phyloP scores from a whole-genome alignment of 495 filamentous ascomycete species.

The Penicillium desertorum region DNA sequence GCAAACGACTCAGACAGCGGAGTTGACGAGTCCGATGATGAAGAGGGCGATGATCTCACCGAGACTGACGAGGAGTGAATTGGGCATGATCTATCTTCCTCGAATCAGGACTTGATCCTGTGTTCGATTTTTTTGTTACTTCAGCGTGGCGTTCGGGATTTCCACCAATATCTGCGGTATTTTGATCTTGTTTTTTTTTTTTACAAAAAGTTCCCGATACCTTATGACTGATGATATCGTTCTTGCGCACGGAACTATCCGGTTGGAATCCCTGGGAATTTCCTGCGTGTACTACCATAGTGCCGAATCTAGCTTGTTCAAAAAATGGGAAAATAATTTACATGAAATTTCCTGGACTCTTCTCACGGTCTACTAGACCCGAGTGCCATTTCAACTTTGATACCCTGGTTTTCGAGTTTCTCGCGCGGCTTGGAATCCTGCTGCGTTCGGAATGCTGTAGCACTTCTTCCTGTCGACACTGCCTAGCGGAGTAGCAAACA shows the following conservation, averaged over 20 bases:
- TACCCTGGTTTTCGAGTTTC: constrained; percentile 28
- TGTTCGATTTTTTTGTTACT: constrained; percentile 17
- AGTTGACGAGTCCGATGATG: constrained; percentile 33
- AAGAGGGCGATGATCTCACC: constrained; percentile 35
- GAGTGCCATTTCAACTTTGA: constrained; percentile 28
- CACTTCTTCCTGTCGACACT: constrained; percentile 31
- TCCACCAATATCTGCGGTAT: constrained; percentile 9
- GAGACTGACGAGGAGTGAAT: constrained; percentile 42
- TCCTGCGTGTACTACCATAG: constrained; percentile 9
- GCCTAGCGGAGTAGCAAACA: constrained; percentile 18
- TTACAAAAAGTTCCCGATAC: constrained; percentile 26
- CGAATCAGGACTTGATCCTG: constrained; percentile 4
- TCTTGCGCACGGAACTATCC: constrained; percentile 12
- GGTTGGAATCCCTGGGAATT: constrained; percentile 14
- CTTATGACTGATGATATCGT: constrained; percentile 22
- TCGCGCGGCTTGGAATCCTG: constrained; percentile 19
- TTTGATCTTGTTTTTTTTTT: constrained; percentile 13
- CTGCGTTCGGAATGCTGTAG: constrained; percentile 25
- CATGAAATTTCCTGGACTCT: neutral
- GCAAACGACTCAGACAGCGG: constrained; percentile 54
- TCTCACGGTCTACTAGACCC: neutral
- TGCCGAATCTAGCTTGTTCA: constrained; percentile 8
- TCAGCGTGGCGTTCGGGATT: constrained; percentile 28
- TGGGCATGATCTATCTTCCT: neutral
- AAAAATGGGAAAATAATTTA: constrained; percentile 19